phyloP scores from a whole-genome alignment of 768 basidiomycete species.

The Zangia roseola region DNA sequence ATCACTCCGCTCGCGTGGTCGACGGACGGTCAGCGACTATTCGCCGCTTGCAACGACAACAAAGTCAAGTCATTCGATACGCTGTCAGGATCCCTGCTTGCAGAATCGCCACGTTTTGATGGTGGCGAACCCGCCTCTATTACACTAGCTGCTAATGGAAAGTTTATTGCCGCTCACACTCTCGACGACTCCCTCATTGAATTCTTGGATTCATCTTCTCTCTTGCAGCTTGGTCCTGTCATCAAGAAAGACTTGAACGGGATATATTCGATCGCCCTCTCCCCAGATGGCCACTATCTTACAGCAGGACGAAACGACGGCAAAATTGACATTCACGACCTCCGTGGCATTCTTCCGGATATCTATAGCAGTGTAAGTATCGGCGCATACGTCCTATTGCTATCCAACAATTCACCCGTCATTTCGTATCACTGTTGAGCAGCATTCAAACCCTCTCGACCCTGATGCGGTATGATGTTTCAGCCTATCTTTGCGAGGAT shows the following conservation, averaged over 20 bases:
- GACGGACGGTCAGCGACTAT: background rate
- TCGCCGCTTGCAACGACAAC: background rate
- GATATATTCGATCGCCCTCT: background rate
- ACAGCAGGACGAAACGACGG: background rate
- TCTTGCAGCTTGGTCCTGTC: background rate
- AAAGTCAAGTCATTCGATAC: background rate
- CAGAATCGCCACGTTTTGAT: background rate
- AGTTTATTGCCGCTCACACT: background rate
- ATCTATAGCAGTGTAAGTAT: too few species aligned
- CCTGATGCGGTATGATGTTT: background rate
- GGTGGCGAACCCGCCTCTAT: background rate
- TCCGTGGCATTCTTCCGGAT: slow-evolving; percentile 1
- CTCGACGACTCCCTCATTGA: background rate
- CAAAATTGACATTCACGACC: background rate
- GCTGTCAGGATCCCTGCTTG: background rate
- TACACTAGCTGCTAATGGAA: background rate
- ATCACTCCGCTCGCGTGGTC: slow-evolving; percentile 7
- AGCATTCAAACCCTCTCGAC: too few species aligned
- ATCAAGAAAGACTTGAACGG: background rate
- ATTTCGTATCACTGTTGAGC: too few species aligned
- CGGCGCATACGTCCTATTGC: too few species aligned
- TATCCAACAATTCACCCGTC: too few species aligned
- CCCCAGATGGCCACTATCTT: background rate
- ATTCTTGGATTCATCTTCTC: slow-evolving; percentile 1
- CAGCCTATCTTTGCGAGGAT: background rate